Base-by-base conservation (phyloP, 495 filamentous ascomycete species). In the Acidiella bohemica region DNA sequence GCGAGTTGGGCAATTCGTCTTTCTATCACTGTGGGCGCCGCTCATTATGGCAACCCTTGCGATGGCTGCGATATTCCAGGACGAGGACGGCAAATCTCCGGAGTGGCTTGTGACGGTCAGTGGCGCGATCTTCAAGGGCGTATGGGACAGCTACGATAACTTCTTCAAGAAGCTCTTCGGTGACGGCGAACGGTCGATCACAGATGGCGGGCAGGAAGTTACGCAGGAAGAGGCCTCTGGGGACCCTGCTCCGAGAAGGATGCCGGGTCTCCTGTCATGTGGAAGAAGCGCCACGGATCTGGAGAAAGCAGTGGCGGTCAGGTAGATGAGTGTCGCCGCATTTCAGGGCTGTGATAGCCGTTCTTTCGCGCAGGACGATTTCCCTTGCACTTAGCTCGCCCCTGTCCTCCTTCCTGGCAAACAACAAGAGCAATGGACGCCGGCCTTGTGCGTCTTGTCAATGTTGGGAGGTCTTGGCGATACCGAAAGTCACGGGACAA, bases 101-200 rank as follows among this genome's bases (percentile, higher is more conserved):
- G 33, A 39, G 14, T 94, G 86, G 85, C 24, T 85, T 32, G 62
- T 54, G n/a, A 50, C 32, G 17, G 20, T 70, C 2, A 58, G 55
- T 16, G 66, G 65, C 23, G 47, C 57, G 4, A 2, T 82, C 0
- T 70, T 79, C 32, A 59, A 55, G 18, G 32, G 57, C 0, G 57
- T 85, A 43, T 97, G 90, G 90, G 49, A 41, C 45, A 71, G 58
- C 39, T 93, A 97, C 65, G 88, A 95, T 63, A 27, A 9, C 1
- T 51, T 77, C 18, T 82, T 81, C 37, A 72, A 70, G 49, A 50
- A 40, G 18, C 10, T 81, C 0, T 94, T 92, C 64, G 86, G 88
- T 21, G 81, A 95, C 55, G 90, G 90, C 12, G 90, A 95, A 72
- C 69, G 81, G 59, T 90, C 84, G 10, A 50, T 64, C 49, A 32